Percentiles rank a stretch among this genome's conserved stretches.
phyloP scores from a whole-genome alignment of 225 moss, liverwort and hornwort genomes.

The Straminergon stramineum region DNA sequence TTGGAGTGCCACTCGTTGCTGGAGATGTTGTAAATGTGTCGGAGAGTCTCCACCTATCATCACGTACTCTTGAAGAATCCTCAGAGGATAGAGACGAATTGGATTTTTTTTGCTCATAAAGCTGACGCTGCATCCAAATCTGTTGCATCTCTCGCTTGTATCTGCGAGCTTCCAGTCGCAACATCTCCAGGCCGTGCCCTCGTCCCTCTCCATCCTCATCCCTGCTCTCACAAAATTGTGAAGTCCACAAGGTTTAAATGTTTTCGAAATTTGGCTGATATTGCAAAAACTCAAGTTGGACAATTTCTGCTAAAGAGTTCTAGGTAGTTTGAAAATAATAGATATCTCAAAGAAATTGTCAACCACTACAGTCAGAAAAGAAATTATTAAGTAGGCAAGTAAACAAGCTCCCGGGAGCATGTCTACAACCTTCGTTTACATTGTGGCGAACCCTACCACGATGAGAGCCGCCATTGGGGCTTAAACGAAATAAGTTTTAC shows the following conservation, averaged over 20 bases:
- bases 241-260: neutral
- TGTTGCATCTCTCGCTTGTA: slow-evolving; percentile 42
- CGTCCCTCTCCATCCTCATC: slow-evolving; percentile 23
- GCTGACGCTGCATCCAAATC: slow-evolving; percentile 23
- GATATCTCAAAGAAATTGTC: neutral
- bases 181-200: slow-evolving; percentile 43
- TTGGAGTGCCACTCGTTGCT: slow-evolving; percentile 17
- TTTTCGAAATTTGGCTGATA: neutral
- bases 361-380: neutral
- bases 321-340: neutral
- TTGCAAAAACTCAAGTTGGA: neutral
- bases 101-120: slow-evolving; percentile 4
- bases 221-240: slow-evolving; percentile 9
- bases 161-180: slow-evolving; percentile 53
- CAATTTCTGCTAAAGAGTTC: neutral
- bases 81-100: slow-evolving; percentile 1
- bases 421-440: neutral
- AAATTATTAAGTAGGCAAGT: neutral
- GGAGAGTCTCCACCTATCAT: slow-evolving; percentile 23
- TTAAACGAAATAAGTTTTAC: neutral
- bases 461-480: neutral
- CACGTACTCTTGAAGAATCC: slow-evolving; percentile 1
- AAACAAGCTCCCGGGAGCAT: neutral
- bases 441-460: neutral
- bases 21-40: slow-evolving; percentile 7